Evolutionary conservation across 106 monocot genomes (phyloP).

Genomic region (Amphibolis antarctica): DNA sequence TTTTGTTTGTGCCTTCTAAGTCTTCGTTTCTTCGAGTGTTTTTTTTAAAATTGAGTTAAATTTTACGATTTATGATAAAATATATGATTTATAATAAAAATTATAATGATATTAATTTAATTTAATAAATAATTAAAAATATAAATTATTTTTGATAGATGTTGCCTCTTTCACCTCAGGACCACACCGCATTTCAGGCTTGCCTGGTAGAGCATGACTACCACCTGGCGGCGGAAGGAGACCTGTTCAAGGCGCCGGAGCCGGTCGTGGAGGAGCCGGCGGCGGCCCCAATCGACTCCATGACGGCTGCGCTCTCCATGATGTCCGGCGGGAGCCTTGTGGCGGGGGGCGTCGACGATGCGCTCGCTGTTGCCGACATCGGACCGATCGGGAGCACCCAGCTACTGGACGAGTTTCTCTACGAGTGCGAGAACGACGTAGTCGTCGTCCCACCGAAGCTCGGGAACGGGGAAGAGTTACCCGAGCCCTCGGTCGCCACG

Average conservation of each 20-base stretch:
- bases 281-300: conserved; percentile 30
- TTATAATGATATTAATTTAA: too few relatives aligned
- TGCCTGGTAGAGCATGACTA: conserved; percentile 46
- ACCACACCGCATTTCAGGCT: too few relatives aligned
- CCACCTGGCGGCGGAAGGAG: conserved; percentile 59
- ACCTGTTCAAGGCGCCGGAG: conserved; percentile 71
- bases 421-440: conserved; percentile 71
- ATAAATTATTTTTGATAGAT: too few relatives aligned
- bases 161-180: too few relatives aligned
- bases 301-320: conserved; percentile 50
- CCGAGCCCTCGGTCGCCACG: conserved; percentile 36
- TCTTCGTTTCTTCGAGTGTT: too few relatives aligned
- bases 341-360: conserved; percentile 19
- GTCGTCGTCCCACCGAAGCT: conserved; percentile 42
- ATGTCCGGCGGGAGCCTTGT: conserved; percentile 39
- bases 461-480: conserved; percentile 30
- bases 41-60: too few relatives aligned
- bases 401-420: conserved; percentile 50
- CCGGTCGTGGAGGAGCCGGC: conserved; percentile 43
- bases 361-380: conserved; percentile 31
- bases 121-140: too few relatives aligned
- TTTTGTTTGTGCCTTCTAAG: too few relatives aligned
- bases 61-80: too few relatives aligned
- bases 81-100: too few relatives aligned
- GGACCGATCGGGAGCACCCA: conserved; percentile 47